Base-by-base conservation (phyloP, 306 rosid genomes). In the Castanospermum australe region DNA sequence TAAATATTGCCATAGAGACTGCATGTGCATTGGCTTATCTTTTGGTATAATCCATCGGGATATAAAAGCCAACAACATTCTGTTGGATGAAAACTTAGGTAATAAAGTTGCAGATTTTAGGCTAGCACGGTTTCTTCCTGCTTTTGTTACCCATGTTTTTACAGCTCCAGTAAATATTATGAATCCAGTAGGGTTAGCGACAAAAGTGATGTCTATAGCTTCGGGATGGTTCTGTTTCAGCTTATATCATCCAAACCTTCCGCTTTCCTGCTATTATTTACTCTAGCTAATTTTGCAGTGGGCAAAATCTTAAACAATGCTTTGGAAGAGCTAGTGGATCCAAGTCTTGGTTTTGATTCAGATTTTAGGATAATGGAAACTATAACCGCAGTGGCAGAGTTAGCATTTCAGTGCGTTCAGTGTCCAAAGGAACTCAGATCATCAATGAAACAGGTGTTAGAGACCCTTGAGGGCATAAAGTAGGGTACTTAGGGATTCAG, bases 81-180 rank as follows among this genome's bases (percentile, higher is more conserved):
- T 88, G 70, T 79, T 86, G 2, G 88, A 86, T 84, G 42, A 81
- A 30, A 28, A 76, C 64, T 84, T 79, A 38, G 21, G 66, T 3
- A 90, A 80, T 15, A 88, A 86, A 76, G 90, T 88, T 42, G 92
- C 87, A 6, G 92, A 86, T 62, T 88, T 88, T 15, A 90, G 90
- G n/a, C 79, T 84, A 8, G 84, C 88, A 24, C 88, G 88, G 3
- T 76, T 78, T 67, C 86, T 88, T 64, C 92, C 92, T 0, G 5
- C 3, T 2, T 6, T n/a, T n/a, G n/a, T n/a, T n/a, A n/a, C n/a
- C n/a, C n/a, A 9, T 17, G 21, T 8, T 15, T 15, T 11, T 5
- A 2, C n/a, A n/a, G n/a, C n/a, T n/a, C n/a, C n/a, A n/a, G n/a
- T 4, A 35, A 86, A 25, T 86, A 86, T 65, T 84, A 67, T 6